Percentiles rank a stretch among this genome's conserved stretches.
These are phyloP conservation scores for Spencermartinsiella ligniputridi DNA, from an alignment of 1,139 yeast genomes.

Conservation along the genomic window DNA sequence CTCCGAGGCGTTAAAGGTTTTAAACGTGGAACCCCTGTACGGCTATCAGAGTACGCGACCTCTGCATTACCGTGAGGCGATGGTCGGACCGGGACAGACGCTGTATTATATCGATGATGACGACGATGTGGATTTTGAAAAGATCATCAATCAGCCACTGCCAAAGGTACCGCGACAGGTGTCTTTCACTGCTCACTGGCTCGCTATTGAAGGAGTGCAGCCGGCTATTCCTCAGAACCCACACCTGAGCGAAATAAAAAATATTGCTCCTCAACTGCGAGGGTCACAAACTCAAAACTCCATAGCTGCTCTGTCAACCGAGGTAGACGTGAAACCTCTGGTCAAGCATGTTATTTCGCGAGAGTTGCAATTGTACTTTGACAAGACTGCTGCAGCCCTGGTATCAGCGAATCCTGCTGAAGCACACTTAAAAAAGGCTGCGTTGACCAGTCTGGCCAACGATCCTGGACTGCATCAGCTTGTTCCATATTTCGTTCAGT, in stretches of 20 bases:
- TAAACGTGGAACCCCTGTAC: constrained; percentile 70
- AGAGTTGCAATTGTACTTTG: constrained; percentile 89
- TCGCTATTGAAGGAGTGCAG: constrained; percentile 97
- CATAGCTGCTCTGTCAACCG: constrained; percentile 38
- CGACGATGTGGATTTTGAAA: constrained; percentile 90
- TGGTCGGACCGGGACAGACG: constrained; percentile 91
- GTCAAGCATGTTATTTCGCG: constrained; percentile 96
- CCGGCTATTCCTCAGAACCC: constrained; percentile 98
- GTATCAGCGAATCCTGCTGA: constrained; percentile 41
- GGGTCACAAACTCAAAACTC: constrained; percentile 36
- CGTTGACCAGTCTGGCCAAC: constrained; percentile 73
- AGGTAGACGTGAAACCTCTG: constrained; percentile 80
- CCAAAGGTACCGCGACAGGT: constrained; percentile 94
- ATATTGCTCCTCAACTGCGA: constrained; percentile 41
- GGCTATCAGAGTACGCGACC: constrained; percentile 49
- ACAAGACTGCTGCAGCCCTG: constrained; percentile 80
- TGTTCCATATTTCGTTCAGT: constrained; percentile 93
- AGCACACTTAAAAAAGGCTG: constrained; percentile 66
- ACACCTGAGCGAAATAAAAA: constrained; percentile 48
- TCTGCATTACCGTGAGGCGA: constrained; percentile 69
- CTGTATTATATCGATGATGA: constrained; percentile 87
- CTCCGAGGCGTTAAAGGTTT: constrained; percentile 71
- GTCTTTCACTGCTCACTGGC: constrained; percentile 96
- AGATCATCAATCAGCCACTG: constrained; percentile 84
- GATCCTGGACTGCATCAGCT: constrained; percentile 97